Evolutionary conservation across 306 rosid genomes (phyloP).

Genomic region (Leucaena leucocephala): DNA sequence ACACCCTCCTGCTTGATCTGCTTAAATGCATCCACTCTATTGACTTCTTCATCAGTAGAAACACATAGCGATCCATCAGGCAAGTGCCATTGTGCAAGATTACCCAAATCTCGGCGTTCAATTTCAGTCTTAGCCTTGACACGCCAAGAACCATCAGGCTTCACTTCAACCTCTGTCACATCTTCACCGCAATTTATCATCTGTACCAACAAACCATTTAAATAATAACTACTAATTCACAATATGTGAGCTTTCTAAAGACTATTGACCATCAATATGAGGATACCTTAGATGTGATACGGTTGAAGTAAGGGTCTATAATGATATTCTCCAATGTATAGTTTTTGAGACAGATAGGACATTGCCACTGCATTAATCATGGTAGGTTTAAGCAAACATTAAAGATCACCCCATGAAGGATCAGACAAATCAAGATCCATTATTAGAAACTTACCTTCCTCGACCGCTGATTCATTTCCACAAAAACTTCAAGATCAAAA

Average conservation of each 20-base stretch:
- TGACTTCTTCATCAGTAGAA: constrained; percentile 49
- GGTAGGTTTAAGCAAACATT: constrained; percentile 34
- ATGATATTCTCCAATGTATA: constrained; percentile 84
- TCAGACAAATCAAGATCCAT: background rate
- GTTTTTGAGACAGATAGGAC: constrained; percentile 93
- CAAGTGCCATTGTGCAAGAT: constrained; percentile 76
- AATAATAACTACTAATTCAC: constrained; percentile 20
- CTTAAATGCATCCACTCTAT: constrained; percentile 57
- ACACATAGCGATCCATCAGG: constrained; percentile 68
- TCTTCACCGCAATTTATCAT: constrained; percentile 91
- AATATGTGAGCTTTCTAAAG: constrained; percentile 7
- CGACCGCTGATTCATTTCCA: constrained; percentile 94
- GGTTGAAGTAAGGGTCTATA: constrained; percentile 90
- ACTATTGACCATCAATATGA: constrained; percentile 17
- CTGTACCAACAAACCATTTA: constrained; percentile 48
- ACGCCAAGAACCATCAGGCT: constrained; percentile 98
- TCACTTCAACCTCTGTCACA: constrained; percentile 84
- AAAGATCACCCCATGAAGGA: constrained; percentile 12
- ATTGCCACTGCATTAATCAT: constrained; percentile 94
- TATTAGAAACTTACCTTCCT: constrained; percentile 71
- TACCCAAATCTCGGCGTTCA: constrained; percentile 76
- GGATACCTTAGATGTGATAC: constrained; percentile 74
- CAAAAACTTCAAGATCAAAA: constrained; percentile 98
- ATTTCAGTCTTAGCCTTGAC: constrained; percentile 79
- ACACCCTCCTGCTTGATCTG: constrained; percentile 81